These are phyloP conservation scores for Scheffersomyces segobiensis DNA, from an alignment of 1,139 yeast species.

Conservation along the genomic window DNA sequence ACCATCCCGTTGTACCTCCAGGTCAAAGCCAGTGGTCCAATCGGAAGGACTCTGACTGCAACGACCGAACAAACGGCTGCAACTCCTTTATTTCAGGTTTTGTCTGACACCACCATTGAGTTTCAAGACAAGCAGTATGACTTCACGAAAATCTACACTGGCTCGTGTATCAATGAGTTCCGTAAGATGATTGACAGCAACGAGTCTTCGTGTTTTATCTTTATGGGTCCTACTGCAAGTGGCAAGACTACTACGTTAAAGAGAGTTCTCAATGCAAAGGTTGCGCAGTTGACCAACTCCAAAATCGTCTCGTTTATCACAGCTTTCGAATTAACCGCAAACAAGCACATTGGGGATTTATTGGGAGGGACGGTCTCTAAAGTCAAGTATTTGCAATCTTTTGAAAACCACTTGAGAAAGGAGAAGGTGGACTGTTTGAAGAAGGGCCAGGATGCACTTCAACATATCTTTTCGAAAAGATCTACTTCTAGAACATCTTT, in stretches of 20 bases:
- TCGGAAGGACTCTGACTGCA: neutral
- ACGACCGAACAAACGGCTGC: neutral
- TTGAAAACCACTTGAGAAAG: slow-evolving; percentile 18
- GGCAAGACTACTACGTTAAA: slow-evolving; percentile 34
- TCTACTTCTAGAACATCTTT: slow-evolving; percentile 20
- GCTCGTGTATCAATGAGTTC: slow-evolving; percentile 9
- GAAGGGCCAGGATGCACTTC: slow-evolving; percentile 4
- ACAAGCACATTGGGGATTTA: slow-evolving; percentile 27
- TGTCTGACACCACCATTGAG: slow-evolving; percentile 16
- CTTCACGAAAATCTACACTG: slow-evolving; percentile 18
- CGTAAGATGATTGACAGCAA: slow-evolving; percentile 12
- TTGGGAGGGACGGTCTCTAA: slow-evolving; percentile 15
- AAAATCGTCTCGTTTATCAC: slow-evolving; percentile 15
- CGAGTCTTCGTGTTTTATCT: slow-evolving; percentile 19
- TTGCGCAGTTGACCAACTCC: slow-evolving; percentile 1
- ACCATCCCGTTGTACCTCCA: slow-evolving; percentile 1
- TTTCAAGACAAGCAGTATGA: slow-evolving; percentile 22
- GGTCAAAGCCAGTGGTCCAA: neutral
- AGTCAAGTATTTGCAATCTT: slow-evolving; percentile 2
- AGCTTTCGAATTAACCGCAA: slow-evolving; percentile 33
- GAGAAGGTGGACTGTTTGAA: slow-evolving; percentile 4
- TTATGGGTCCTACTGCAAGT: slow-evolving; percentile 37
- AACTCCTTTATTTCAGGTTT: slow-evolving; percentile 10
- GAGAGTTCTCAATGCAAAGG: slow-evolving; percentile 13
- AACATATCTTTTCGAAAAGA: slow-evolving; percentile 21